Evolutionary conservation across 2,329 filamentous ascomycete genomes (phyloP).

Genomic region (Anthostomella pinea): DNA sequence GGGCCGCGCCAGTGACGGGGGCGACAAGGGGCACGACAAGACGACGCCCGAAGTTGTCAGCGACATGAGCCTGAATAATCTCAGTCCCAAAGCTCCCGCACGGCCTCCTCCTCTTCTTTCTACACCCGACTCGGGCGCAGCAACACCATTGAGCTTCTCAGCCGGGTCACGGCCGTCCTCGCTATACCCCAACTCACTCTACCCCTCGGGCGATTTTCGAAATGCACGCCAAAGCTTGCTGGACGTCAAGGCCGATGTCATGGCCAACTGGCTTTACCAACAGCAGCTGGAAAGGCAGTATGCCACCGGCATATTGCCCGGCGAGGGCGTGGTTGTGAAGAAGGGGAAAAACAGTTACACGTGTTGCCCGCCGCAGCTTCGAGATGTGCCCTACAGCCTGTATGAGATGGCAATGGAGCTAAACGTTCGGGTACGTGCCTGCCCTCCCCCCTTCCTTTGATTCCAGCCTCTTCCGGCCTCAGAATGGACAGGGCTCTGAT

Average conservation of each 20-base stretch:
- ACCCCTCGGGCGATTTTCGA: conserved; percentile 38
- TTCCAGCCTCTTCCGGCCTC: too few species aligned
- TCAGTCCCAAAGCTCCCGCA: conserved; percentile 5
- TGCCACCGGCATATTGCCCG: conserved; percentile 35
- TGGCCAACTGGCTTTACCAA: conserved; percentile 62
- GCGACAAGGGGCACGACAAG: conserved; percentile 17
- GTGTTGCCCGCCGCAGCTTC: conserved; percentile 39
- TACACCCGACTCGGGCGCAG: conserved; percentile 17
- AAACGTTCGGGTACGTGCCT: conserved; percentile 36
- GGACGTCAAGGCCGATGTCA: conserved; percentile 58
- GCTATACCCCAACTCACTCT: conserved; percentile 30
- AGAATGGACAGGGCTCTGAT: conserved; percentile 14
- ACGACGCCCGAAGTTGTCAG: conserved; percentile 19
- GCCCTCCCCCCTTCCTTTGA: conserved; percentile 8
- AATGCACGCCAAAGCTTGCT: conserved; percentile 44
- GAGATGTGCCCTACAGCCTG: conserved; percentile 33
- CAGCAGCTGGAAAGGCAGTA: conserved; percentile 54
- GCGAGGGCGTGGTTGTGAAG: conserved; percentile 41
- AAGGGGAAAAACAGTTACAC: conserved; percentile 36
- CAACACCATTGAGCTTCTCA: conserved; percentile 16
- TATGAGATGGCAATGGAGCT: conserved; percentile 36
- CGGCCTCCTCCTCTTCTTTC: too few species aligned
- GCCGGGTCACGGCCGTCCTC: conserved; percentile 23
- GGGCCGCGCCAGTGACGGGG: conserved; percentile 22
- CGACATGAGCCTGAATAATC: conserved; percentile 13